Conservation (phyloP, 345 rosid genomes). For the Sisymbrium altissimum region DNA sequence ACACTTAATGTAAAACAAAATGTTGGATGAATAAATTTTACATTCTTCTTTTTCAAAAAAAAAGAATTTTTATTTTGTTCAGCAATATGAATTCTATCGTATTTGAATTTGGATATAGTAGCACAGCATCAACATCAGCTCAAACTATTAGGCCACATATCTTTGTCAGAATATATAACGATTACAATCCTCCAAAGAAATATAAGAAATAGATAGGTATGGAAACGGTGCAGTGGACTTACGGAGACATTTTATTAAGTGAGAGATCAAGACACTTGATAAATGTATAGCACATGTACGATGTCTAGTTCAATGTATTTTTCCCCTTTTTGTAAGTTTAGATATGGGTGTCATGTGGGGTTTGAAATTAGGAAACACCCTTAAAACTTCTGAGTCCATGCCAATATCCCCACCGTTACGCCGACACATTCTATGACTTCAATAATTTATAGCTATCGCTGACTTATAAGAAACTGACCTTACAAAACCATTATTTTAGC, state of each 20-base stretch:
- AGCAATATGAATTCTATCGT: neutral
- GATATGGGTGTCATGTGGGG: conserved; percentile 19
- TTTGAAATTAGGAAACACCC: conserved; percentile 7
- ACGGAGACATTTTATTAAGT: neutral
- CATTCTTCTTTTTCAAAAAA: too few relatives aligned
- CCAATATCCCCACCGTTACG: neutral
- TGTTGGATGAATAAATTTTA: too few relatives aligned
- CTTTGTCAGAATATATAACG: neutral
- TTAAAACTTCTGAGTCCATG: neutral
- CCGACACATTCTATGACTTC: neutral
- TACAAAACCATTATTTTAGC: neutral
- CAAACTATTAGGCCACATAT: neutral
- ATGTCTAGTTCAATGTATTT: conserved; percentile 16
- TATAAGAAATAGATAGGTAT: neutral
- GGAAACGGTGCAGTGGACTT: neutral
- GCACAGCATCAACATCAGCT: neutral
- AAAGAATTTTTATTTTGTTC: neutral
- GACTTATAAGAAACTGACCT: neutral
- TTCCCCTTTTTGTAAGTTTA: neutral
- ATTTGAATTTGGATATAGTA: neutral
- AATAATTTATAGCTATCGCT: neutral
- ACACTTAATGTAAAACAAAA: too few relatives aligned
- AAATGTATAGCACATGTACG: conserved; percentile 16
- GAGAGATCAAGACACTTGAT: neutral
- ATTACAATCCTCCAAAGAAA: neutral